phyloP scores from a whole-genome alignment of 2,329 filamentous ascomycete genomes.

The Pleomassaria siparia region DNA sequence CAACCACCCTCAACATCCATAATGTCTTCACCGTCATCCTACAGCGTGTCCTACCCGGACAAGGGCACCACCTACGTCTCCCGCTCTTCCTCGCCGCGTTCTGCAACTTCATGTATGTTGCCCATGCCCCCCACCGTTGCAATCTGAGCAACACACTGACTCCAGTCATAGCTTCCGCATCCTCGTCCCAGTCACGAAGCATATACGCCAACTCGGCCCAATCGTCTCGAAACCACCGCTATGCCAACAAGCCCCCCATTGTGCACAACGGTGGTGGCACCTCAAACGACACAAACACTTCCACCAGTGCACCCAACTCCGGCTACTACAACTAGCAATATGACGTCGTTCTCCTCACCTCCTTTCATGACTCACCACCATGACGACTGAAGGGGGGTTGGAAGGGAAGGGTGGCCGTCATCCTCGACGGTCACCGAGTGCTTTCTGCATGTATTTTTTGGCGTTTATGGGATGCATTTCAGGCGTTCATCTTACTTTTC shows the following conservation, averaged over 20 bases:
- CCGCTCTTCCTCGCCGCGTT: slow-evolving; percentile 24
- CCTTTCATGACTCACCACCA: slow-evolving; percentile 6
- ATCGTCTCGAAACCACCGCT: slow-evolving; percentile 26
- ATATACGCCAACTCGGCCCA: slow-evolving; percentile 26
- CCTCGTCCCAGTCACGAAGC: slow-evolving; percentile 20
- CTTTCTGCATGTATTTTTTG: not conserved
- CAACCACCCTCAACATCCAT: slow-evolving; percentile 6
- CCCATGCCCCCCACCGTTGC: slow-evolving; percentile 1
- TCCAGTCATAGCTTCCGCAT: slow-evolving; percentile 19
- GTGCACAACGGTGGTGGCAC: slow-evolving; percentile 34
- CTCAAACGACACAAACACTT: slow-evolving; percentile 31
- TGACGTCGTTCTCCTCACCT: not conserved
- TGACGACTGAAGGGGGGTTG: not conserved
- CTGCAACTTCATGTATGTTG: slow-evolving; percentile 22
- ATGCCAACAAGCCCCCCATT: slow-evolving; percentile 31
- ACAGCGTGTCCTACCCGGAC: slow-evolving; percentile 23
- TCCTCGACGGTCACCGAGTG: not conserved
- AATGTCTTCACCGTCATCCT: slow-evolving; percentile 28
- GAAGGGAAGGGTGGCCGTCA: slow-evolving; percentile 1
- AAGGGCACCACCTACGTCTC: slow-evolving; percentile 22
- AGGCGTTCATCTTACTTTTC: not conserved
- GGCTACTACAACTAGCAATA: slow-evolving; percentile 29
- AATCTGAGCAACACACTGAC: slow-evolving; percentile 1
- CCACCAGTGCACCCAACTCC: slow-evolving; percentile 28
- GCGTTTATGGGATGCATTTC: not conserved